Base-by-base conservation (phyloP, 139 green algal genomes). In the Chlorella sp. region DNA sequence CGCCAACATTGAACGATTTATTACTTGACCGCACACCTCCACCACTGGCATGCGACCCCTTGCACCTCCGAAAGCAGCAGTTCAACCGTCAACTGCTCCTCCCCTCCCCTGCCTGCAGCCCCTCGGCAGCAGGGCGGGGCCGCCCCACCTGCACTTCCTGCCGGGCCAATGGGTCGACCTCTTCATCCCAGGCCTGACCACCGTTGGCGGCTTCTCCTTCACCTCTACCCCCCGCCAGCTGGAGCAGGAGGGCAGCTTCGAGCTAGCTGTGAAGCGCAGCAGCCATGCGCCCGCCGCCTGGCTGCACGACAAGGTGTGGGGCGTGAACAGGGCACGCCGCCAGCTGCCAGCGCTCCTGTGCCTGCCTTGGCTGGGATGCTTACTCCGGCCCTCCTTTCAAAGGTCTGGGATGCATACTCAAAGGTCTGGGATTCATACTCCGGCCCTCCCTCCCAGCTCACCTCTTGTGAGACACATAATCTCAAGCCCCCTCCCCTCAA, bases 81-180 rank as follows among this genome's bases (percentile, higher is more conserved):
- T 57, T 5, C 77, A 34, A 21, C 77, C 21, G 28, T 14, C 77
- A 36, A 36, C 60, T 26, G n/a, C n/a, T 7, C n/a, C 34, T 57
- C 57, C 21, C 34, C 75, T 22, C 32, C 71, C 37, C 75, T 18
- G 1, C n/a, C 75, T 30, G 75, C 75, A 30, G 75, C 34, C 75
- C 14, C 0, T 21, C 75, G 37, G 37, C 5, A 12, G 57, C 60
- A 53, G 57, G 34, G 57, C 0, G 3, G 21, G 0, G 19, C 34
- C 34, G 7, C 57, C 48, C 48, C 48, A 57, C 7, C 60, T 86
- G 21, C 7, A 15, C 12, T 90, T 90, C 37, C 15, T 75, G 79
- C 87, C 79, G 28, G 87, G 87, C 28, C 87, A 90, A 64, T 90
- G 87, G 87, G 80, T 90, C 11, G 87, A 90, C 48, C 83, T 90